Evolutionary conservation across 176 grass and related monocot genomes (phyloP).

Genomic region (Thalia dealbata): DNA sequence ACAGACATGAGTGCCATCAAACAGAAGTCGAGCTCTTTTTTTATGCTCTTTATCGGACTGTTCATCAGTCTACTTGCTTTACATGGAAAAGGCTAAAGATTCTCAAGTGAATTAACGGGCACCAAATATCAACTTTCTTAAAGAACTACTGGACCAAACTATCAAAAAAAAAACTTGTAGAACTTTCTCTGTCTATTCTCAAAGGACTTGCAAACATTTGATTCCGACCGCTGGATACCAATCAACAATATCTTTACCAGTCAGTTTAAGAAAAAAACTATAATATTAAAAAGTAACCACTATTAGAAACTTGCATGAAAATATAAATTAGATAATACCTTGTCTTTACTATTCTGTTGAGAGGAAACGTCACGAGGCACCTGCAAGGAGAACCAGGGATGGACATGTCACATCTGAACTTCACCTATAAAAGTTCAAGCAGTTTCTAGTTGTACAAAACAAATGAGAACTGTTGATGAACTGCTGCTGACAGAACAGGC

Average conservation of each 20-base stretch:
- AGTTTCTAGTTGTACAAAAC: not conserved
- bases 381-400: conserved; percentile 45
- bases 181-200: too few species aligned
- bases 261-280: not conserved
- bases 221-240: not conserved
- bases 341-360: conserved; percentile 34
- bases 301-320: not conserved
- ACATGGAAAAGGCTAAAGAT: not conserved
- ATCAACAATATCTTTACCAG: not conserved
- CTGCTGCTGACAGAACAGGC: too few species aligned
- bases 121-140: not conserved
- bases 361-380: conserved; percentile 66
- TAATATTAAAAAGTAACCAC: not conserved
- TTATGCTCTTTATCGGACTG: too few species aligned
- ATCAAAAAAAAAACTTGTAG: too few species aligned
- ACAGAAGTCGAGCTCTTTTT: too few species aligned
- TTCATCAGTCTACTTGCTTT: too few species aligned
- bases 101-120: not conserved
- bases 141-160: not conserved
- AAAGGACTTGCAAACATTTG: too few species aligned
- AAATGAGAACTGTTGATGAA: not conserved
- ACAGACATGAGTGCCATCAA: too few species aligned
- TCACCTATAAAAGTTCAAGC: not conserved
- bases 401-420: not conserved
- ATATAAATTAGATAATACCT: conserved; percentile 33